These are phyloP conservation scores for Saccharum officinarum DNA, from an alignment of 176 grass and related monocot species.

Conservation along the genomic window DNA sequence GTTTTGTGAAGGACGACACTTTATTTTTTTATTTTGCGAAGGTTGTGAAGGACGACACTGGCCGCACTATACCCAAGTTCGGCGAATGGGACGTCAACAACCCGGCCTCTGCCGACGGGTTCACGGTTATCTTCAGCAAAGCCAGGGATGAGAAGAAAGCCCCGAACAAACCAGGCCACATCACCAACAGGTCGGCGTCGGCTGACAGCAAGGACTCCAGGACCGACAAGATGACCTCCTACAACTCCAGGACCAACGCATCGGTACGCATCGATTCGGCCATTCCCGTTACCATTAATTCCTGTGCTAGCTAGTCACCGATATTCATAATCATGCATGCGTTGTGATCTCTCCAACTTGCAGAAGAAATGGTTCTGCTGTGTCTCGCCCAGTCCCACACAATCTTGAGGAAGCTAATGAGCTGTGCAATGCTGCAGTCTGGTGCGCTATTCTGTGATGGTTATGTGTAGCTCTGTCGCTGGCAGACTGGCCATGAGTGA, in stretches of 20 bases:
- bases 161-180: conserved; percentile 32
- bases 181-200: conserved; percentile 39
- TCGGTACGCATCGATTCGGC: conserved; percentile 33
- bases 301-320: too few species aligned
- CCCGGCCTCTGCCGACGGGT: conserved; percentile 83
- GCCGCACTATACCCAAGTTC: conserved; percentile 73
- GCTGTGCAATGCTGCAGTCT: background rate
- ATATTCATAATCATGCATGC: background rate
- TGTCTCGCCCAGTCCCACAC: conserved; percentile 73
- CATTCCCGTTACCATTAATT: too few species aligned
- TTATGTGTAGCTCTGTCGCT: conserved; percentile 19
- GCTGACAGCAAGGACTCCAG: conserved; percentile 52
- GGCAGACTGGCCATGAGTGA: background rate
- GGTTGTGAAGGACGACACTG: conserved; percentile 50
- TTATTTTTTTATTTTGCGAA: too few species aligned
- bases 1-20: conserved; percentile 45
- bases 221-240: conserved; percentile 30
- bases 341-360: background rate
- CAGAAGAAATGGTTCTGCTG: conserved; percentile 97
- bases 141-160: conserved; percentile 88
- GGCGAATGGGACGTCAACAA: conserved; percentile 93
- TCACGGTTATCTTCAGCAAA: conserved; percentile 94
- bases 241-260: conserved; percentile 47
- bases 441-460: conserved; percentile 39
- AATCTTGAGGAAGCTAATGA: conserved; percentile 46